Evolutionary conservation across 495 filamentous ascomycete species (phyloP), one percentile per base, ranked within the genome.

Genomic region (Penicillium bialowiezense): DNA sequence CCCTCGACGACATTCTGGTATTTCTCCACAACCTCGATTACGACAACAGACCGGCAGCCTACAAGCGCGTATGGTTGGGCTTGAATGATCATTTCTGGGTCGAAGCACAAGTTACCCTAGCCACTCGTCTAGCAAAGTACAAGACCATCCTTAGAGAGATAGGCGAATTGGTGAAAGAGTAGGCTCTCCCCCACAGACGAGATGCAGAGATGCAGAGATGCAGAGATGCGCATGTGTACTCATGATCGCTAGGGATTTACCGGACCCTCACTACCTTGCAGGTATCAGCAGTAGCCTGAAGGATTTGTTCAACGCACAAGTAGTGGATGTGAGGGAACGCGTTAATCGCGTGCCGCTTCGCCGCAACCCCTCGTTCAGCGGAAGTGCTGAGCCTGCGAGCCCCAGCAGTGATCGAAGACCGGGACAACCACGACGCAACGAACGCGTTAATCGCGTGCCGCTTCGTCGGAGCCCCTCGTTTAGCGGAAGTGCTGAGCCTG

Each of bases 71-170:
- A 12, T 88, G 85, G 85, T 51, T 67, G 9, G 68, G 78, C 29
- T 59, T 85, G 38, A 58, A 61, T 43, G 50, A 59, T 2, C 72
- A 70, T 50, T 82, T 86, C 54, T 66, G 68, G 49, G 59, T 70
- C 21, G 75, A 82, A 48, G 74, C 80, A 41, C 67, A 74, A 1
- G 70, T 74, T 21, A 55, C 69, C 1, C 59, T 87, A 28, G 56
- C 60, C 3, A 65, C 68, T 12, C 78, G 84, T 7, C 62, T 88
- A 20, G 72, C 75, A 7, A 65, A 71, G 51, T 86, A 84, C 55
- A 72, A 73, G 17, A 58, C 55, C 12, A 81, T 83, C 49, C 48
- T 85, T 19, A 52, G 67, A 34, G 74, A 75, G 35, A 54, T 84
- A 53, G 56, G 59, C 31, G 67, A 77, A 54, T 54, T 75, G 36